These are phyloP conservation scores for Coemansia sp. DNA, from an alignment of 192 early-diverging fungal species.

Conservation along the genomic window DNA sequence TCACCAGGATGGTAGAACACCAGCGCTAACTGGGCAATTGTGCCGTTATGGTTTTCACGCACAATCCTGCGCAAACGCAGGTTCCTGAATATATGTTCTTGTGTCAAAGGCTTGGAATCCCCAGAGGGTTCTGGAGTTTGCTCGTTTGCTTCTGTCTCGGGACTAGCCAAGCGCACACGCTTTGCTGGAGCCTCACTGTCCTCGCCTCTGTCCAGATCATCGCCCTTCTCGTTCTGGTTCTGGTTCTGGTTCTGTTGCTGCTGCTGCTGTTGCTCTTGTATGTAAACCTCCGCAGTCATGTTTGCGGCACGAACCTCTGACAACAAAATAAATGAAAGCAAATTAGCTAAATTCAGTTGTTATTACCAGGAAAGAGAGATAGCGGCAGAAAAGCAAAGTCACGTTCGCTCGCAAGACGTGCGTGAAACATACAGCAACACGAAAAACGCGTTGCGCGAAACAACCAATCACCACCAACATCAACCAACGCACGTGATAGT, in stretches of 20 bases:
- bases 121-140: background rate
- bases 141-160: conserved; percentile 9
- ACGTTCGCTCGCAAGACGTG: too few relatives aligned
- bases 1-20: conserved; percentile 65
- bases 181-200: conserved; percentile 37
- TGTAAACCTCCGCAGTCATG: conserved; percentile 2
- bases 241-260: background rate
- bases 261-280: background rate
- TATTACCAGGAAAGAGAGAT: background rate
- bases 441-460: too few relatives aligned
- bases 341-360: background rate
- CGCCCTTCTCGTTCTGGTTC: background rate
- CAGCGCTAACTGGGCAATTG: conserved; percentile 74
- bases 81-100: conserved; percentile 68
- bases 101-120: conserved; percentile 42
- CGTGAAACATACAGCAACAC: too few relatives aligned
- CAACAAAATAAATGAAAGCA: background rate
- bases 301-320: background rate
- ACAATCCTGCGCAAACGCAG: conserved; percentile 82
- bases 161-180: conserved; percentile 40
- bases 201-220: conserved; percentile 2
- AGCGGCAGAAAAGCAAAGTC: too few relatives aligned
- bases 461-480: too few relatives aligned
- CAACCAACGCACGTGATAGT: too few relatives aligned
- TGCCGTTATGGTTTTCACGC: conserved; percentile 84